A percentile compares a stretch with the other conserved stretches of the same genome.
Evolutionary conservation across 148 eudicot genomes (phyloP).

Genomic region (Rhododendron kiyosumense): DNA sequence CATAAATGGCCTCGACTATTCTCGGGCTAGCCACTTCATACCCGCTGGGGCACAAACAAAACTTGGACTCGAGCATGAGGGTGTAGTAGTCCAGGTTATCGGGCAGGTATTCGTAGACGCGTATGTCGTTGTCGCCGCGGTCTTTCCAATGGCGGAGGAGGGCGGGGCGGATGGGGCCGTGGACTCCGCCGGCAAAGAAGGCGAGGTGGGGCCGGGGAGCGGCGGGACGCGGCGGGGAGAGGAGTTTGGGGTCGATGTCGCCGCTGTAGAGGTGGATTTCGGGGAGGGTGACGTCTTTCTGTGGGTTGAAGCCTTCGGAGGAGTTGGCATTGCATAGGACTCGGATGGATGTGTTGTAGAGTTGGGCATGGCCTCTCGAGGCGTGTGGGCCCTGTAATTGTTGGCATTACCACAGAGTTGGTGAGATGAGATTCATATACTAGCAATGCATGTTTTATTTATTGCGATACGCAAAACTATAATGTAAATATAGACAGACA

Average conservation of each 20-base stretch:
- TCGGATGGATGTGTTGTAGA: constrained; percentile 76
- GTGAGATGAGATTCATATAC: not conserved
- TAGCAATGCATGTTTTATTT: too few relatives aligned
- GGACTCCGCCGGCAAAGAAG: constrained; percentile 88
- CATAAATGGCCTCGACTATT: constrained; percentile 79
- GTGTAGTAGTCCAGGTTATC: constrained; percentile 54
- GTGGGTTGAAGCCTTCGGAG: constrained; percentile 87
- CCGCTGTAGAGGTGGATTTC: constrained; percentile 65
- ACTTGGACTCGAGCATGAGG: constrained; percentile 55
- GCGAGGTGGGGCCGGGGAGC: constrained; percentile 59
- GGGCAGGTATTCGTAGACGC: constrained; percentile 76
- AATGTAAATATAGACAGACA: too few relatives aligned
- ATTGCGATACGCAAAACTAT: too few relatives aligned
- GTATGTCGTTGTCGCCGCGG: constrained; percentile 41
- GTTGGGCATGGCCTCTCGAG: constrained; percentile 46
- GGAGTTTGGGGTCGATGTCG: constrained; percentile 42
- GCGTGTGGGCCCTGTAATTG: constrained; percentile 68
- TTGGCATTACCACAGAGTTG: not conserved
- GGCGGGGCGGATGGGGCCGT: constrained; percentile 79
- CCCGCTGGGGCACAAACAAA: constrained; percentile 89
- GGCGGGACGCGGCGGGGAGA: constrained; percentile 24
- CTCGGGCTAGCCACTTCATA: constrained; percentile 95
- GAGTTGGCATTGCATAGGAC: constrained; percentile 93
- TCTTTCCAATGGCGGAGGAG: constrained; percentile 75
- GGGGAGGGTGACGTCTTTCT: constrained; percentile 82